These are phyloP conservation scores for Arthroderma sp. DNA, from an alignment of 2,329 filamentous ascomycete species.

Conservation along the genomic window DNA sequence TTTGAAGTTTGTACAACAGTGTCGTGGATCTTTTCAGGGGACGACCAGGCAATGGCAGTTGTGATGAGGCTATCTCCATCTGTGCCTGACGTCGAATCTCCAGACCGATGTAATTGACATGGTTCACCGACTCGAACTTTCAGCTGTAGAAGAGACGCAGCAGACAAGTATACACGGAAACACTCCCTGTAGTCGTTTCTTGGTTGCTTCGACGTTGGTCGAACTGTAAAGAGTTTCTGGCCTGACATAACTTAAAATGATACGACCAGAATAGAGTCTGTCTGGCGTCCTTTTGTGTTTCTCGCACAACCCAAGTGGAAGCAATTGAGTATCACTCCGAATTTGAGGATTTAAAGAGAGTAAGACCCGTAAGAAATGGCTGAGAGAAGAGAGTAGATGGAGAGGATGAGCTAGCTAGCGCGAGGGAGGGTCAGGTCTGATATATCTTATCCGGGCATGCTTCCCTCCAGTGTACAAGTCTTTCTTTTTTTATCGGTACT, in stretches of 20 bases:
- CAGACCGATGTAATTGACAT: constrained; percentile 30
- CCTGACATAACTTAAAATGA: background rate
- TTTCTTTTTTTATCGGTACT: no score
- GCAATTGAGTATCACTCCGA: no score
- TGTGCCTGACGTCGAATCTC: constrained; percentile 9
- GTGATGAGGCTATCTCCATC: constrained; percentile 29
- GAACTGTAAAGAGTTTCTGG: constrained; percentile 34
- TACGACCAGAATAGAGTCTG: no score
- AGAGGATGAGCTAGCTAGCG: no score
- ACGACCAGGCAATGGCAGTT: constrained; percentile 51
- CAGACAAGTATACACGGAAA: constrained; percentile 46
- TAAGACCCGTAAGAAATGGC: no score
- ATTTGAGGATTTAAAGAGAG: no score
- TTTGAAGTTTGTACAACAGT: constrained; percentile 61
- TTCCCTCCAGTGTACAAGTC: no score
- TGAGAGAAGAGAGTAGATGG: no score
- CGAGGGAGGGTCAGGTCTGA: no score
- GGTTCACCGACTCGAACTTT: constrained; percentile 46
- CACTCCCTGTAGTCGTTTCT: constrained; percentile 40
- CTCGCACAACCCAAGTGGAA: no score
- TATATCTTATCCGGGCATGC: no score
- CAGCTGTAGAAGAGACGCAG: constrained; percentile 42
- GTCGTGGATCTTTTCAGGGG: constrained; percentile 49
- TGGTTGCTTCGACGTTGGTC: constrained; percentile 38
- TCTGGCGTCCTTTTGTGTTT: no score